phyloP scores from a whole-genome alignment of 441 rosid species.

The Lepidium campestre region DNA sequence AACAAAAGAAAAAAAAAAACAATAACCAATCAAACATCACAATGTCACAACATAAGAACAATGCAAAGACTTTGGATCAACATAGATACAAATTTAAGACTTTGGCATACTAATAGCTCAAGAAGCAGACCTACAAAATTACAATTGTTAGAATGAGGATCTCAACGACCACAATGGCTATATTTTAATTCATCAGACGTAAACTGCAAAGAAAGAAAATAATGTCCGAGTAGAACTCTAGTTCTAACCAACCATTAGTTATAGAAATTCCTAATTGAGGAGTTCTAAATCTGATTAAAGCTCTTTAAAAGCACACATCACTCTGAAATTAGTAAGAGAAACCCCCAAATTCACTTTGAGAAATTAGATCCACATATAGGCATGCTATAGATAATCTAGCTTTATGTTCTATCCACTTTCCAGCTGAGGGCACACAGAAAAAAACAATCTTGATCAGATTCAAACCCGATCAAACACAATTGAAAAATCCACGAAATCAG shows the following conservation, averaged over 20 bases:
- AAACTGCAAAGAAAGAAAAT: neutral
- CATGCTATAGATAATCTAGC: neutral
- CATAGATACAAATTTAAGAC: neutral
- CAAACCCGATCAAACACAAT: neutral
- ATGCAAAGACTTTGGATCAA: constrained; percentile 1
- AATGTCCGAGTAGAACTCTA: neutral
- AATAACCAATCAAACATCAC: neutral
- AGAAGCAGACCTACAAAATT: neutral
- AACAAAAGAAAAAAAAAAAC: neutral
- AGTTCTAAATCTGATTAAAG: neutral
- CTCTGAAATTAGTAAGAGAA: neutral
- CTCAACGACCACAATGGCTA: neutral
- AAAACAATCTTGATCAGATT: neutral
- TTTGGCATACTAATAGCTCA: neutral
- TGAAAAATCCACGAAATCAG: neutral
- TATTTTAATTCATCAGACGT: neutral
- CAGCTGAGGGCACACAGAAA: neutral
- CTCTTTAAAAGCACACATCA: neutral
- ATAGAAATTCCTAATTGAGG: neutral
- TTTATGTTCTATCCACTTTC: neutral
- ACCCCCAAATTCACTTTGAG: neutral
- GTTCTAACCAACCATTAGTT: neutral
- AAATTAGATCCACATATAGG: constrained; percentile 7
- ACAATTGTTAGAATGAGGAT: neutral
- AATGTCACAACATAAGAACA: constrained; percentile 4